A percentile compares a stretch with the other conserved stretches of the same genome.
These are phyloP conservation scores for Agaricus blazei DNA, from an alignment of 768 basidiomycete genomes.

Conservation along the genomic window DNA sequence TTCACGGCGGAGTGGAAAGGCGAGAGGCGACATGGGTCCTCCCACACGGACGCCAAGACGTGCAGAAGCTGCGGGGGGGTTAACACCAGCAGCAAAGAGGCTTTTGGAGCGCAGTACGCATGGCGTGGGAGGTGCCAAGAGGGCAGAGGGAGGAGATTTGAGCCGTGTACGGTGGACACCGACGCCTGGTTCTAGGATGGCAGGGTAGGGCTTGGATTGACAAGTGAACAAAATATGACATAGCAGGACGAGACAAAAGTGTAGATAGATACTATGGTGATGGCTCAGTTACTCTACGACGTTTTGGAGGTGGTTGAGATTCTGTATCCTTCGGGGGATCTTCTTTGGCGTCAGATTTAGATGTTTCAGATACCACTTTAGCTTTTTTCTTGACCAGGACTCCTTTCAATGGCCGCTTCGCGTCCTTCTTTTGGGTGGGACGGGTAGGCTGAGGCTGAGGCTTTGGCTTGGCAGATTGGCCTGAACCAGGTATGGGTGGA, in stretches of 20 bases:
- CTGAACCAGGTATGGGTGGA: conserved; percentile 32
- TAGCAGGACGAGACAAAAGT: neutral
- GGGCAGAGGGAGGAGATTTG: conserved; percentile 66
- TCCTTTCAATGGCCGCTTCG: conserved; percentile 68
- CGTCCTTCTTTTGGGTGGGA: conserved; percentile 50
- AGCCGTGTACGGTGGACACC: conserved; percentile 76
- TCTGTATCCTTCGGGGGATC: conserved; percentile 14
- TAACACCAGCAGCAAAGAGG: conserved; percentile 84
- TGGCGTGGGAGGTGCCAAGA: conserved; percentile 54
- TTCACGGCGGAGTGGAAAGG: conserved; percentile 24
- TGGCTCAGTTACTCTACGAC: conserved; percentile 44
- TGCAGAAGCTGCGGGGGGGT: conserved; percentile 62
- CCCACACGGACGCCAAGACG: conserved; percentile 76
- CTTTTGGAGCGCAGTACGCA: conserved; percentile 70
- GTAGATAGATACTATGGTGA: conserved; percentile 10
- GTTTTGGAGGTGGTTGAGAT: conserved; percentile 43
- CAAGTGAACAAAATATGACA: neutral
- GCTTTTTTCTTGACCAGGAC: conserved; percentile 76
- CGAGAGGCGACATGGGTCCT: conserved; percentile 67
- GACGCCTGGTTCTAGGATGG: conserved; percentile 41
- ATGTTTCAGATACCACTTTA: conserved; percentile 30
- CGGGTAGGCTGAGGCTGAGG: conserved; percentile 21
- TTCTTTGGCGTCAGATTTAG: conserved; percentile 7
- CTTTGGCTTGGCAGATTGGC: conserved; percentile 25
- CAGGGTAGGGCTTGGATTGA: neutral